Evolutionary conservation across 2,329 filamentous ascomycete species (phyloP).

Genomic region (Talaromyces sp.): DNA sequence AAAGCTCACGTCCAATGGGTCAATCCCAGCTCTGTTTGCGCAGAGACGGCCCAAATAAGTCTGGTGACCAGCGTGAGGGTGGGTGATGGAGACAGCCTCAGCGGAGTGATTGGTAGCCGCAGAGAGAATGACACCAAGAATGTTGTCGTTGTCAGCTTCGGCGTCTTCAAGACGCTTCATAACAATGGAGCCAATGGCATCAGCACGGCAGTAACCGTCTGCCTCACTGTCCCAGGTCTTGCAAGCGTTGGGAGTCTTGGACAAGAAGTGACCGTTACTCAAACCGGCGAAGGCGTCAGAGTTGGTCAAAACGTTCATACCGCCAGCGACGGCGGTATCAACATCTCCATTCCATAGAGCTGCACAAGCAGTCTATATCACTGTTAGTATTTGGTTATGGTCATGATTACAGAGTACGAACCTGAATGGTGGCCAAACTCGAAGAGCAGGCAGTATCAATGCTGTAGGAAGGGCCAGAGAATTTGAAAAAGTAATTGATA

Average conservation of each 20-base stretch:
- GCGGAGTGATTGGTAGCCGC: conserved; percentile 62
- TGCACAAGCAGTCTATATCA: conserved; percentile 57
- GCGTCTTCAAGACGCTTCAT: conserved; percentile 80
- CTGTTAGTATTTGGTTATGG: background rate
- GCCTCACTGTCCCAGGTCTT: conserved; percentile 79
- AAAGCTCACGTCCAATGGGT: conserved; percentile 75
- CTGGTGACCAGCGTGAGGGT: conserved; percentile 76
- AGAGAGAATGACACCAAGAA: conserved; percentile 71
- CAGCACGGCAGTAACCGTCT: conserved; percentile 79
- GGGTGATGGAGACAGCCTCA: conserved; percentile 68
- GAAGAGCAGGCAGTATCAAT: conserved; percentile 79
- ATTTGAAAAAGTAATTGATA: conserved; percentile 75
- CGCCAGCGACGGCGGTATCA: conserved; percentile 77
- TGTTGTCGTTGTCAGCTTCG: conserved; percentile 66
- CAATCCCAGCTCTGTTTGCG: conserved; percentile 69
- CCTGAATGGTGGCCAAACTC: conserved; percentile 63
- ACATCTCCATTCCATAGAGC: conserved; percentile 73
- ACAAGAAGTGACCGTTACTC: conserved; percentile 74
- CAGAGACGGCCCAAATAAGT: conserved; percentile 67
- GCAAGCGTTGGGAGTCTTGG: conserved; percentile 67
- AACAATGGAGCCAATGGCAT: conserved; percentile 71
- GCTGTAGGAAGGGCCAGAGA: conserved; percentile 68
- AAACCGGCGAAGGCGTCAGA: conserved; percentile 76
- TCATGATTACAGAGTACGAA: background rate
- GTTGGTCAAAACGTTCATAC: conserved; percentile 70